Percentiles rank a stretch among this genome's conserved stretches.
These are phyloP conservation scores for Entomortierella chlamydospora DNA, from an alignment of 192 early-diverging fungal species.

Conservation along the genomic window DNA sequence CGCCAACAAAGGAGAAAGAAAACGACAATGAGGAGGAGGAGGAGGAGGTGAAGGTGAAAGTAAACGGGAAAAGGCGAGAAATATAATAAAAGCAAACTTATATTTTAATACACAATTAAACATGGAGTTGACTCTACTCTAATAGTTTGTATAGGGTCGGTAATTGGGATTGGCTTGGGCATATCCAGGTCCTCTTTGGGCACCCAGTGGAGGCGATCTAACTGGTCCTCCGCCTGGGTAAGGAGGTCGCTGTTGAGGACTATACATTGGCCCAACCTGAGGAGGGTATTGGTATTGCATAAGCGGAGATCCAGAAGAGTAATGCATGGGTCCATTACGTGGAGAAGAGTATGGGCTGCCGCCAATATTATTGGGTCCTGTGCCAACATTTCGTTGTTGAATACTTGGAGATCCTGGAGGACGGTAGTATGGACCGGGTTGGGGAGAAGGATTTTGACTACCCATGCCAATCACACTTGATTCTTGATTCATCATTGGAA, in stretches of 20 bases:
- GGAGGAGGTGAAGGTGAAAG: not conserved
- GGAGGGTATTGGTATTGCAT: constrained; percentile 19
- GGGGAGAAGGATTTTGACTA: not conserved
- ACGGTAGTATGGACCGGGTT: not conserved
- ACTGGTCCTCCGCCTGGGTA: not conserved
- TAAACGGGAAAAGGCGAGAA: not conserved
- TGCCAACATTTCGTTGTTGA: not conserved
- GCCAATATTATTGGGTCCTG: constrained; percentile 1
- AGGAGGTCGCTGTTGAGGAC: not conserved
- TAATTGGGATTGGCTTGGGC: not conserved
- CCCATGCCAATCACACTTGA: constrained; percentile 1
- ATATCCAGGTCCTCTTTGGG: constrained; percentile 8
- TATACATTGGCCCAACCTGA: not conserved
- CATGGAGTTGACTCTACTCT: not conserved
- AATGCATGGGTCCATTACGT: constrained; percentile 19
- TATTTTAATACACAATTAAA: too few species aligned
- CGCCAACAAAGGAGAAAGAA: not conserved
- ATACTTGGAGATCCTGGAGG: constrained; percentile 6
- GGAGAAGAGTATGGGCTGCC: constrained; percentile 25
- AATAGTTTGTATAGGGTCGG: constrained; percentile 3
- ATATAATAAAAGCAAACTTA: too few species aligned
- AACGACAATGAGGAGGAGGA: too few species aligned
- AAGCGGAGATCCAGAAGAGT: constrained; percentile 4
- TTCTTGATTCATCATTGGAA: constrained; percentile 11
- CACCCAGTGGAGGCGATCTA: constrained; percentile 12